These are phyloP conservation scores for Pseudocercospora cruenta DNA, from an alignment of 2,329 filamentous ascomycete species.

Conservation along the genomic window DNA sequence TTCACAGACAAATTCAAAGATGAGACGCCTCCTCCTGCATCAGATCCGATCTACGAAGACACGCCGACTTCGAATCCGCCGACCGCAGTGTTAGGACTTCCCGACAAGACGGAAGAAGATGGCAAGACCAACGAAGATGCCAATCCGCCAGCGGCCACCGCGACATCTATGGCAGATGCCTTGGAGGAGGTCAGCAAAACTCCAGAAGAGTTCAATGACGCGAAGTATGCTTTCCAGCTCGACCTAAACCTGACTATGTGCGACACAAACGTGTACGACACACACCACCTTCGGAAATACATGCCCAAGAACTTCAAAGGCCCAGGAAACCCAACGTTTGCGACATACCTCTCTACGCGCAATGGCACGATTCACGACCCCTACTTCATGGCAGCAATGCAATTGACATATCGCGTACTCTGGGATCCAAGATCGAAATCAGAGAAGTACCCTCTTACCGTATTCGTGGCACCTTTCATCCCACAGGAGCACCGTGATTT, in stretches of 20 bases:
- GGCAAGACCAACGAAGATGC: conserved; percentile 12
- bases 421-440: conserved; percentile 29
- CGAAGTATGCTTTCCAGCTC: conserved; percentile 22
- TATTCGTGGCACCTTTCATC: conserved; percentile 30
- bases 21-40: conserved; percentile 10
- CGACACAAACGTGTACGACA: conserved; percentile 14
- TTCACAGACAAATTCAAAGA: conserved; percentile 22
- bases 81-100: conserved; percentile 18
- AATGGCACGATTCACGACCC: conserved; percentile 28
- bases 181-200: conserved; percentile 15
- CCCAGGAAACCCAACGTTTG: conserved; percentile 23
- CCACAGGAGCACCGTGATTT: conserved; percentile 25
- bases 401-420: conserved; percentile 27
- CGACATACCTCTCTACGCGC: conserved; percentile 27
- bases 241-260: conserved; percentile 22
- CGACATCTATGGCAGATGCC: conserved; percentile 14
- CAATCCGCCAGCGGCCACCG: neutral
- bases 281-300: conserved; percentile 17
- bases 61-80: conserved; percentile 18
- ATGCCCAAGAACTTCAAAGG: conserved; percentile 29
- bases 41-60: conserved; percentile 17
- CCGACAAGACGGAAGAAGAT: conserved; percentile 13
- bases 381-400: conserved; percentile 29
- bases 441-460: conserved; percentile 27
- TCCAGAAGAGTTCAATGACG: conserved; percentile 23